phyloP scores from a whole-genome alignment of 306 rosid species.

The Quercus engelmannii region DNA sequence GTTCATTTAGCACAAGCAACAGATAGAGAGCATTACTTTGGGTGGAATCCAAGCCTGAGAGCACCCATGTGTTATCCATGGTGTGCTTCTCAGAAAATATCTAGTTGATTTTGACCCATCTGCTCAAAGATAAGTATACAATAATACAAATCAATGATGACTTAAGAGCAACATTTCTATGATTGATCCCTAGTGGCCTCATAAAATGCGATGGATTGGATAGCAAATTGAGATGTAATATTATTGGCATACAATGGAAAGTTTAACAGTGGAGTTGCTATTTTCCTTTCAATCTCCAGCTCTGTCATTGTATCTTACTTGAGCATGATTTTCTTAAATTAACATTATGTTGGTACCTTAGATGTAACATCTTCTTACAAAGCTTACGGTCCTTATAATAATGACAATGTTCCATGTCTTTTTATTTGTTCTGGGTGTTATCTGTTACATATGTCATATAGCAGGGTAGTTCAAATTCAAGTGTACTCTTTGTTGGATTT shows the following conservation, averaged over 20 bases:
- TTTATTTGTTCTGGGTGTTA: neutral
- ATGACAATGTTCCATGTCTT: neutral
- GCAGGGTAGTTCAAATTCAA: neutral
- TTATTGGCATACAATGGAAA: neutral
- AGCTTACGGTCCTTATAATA: neutral
- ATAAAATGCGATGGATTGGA: neutral
- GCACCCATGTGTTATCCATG: neutral
- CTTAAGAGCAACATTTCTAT: neutral
- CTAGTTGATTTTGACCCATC: neutral
- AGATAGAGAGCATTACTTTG: neutral
- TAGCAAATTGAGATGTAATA: neutral
- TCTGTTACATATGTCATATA: neutral
- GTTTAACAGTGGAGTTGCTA: neutral
- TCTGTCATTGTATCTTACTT: neutral
- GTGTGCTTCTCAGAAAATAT: neutral
- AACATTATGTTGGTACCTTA: neutral
- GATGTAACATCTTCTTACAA: neutral
- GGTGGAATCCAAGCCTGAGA: neutral
- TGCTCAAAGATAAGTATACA: neutral
- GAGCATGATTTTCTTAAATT: neutral
- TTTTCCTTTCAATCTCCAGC: neutral
- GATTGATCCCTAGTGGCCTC: neutral
- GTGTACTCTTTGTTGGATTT: neutral
- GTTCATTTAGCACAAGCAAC: neutral
- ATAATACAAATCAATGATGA: neutral